Base-by-base conservation (phyloP, 345 rosid genomes). In the Clarkia xantiana region DNA sequence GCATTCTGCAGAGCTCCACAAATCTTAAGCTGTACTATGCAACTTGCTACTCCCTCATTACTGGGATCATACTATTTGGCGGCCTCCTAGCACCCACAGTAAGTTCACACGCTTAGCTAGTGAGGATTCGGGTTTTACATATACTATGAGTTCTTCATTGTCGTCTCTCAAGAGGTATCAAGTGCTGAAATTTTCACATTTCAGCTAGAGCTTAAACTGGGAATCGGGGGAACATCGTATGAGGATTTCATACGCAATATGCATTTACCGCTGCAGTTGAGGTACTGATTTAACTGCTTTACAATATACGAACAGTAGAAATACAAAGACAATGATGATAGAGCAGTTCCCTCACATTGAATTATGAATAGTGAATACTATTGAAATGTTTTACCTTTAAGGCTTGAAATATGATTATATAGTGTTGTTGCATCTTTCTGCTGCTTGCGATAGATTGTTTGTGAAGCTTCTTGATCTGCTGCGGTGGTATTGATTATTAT, bases 181-280 rank as follows among this genome's bases (percentile, higher is more conserved):
- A n/a, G 29, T 20, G 25, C 3, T 23, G 42, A 16, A 23, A 19
- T 9, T 43, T 45, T 58, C 56, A 42, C 29, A 42, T 36, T 60
- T 56, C 71, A 90, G 97, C 58, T 90, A 76, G 97, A 90, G 77
- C 77, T 90, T 47, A 90, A 79, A 84, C 70, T 90, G 36, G 97
- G 97, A 52, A 20, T 90, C 38, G 97, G 97, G 7, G 97, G 97
- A 46, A 86, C 97, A 20, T 81, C 95, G 12, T 90, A 86, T 64
- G 80, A 49, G 67, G 97, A 90, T 73, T 81, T 90, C 68, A 90
- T 90, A 44, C 71, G 55, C 15, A 79, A 66, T 51, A 42, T 76
- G 60, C 91, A 82, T 76, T 67, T 90, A 23, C 97, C 97, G 14
- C 76, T 77, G 94, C 97, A 90, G 60, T 62, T 90, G 67, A 90